Evolutionary conservation across 345 rosid species (phyloP), one percentile per base, ranked within the genome.

Genomic region (Aquilaria yunnanensis): DNA sequence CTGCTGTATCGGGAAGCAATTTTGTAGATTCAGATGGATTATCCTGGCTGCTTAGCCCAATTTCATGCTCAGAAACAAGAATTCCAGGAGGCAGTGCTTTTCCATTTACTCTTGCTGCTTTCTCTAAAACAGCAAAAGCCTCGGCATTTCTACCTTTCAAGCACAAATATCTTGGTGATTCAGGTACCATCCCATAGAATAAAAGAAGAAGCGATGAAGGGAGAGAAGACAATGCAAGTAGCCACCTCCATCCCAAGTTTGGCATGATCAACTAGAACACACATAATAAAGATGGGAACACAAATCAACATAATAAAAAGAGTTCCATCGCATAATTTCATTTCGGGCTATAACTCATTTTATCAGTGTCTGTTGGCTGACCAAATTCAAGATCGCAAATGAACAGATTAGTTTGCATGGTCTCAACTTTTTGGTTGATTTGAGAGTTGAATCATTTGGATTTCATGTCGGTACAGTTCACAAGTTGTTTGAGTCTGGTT

Each of bases 131-230:
- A 59, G 53, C 41, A 14, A 74, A 72, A 51, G 97, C 97, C 30
- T 93, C 96, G 16, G 69, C 68, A 54, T 67, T 84, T 74, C 73
- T 81, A 63, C 90, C 94, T 82, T 79, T 88, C 73, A 80, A 62
- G 80, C 90, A 77, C 47, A 93, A 72, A 70, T 80, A 93, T 64
- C 98, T 83, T 9, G 97, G 97, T 48, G 98, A 93, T 74, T 93
- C 96, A 0, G 96, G 92, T 16, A 92, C 74, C 72, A 70, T 33
- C 30, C 64, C 33, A 63, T 93, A 93, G 84, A 93, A 93, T 47
- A 83, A 1, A 67, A 90, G 96, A 67, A 93, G 96, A 63, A 85
- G 62, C 9, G 71, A 76, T 49, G 98, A 83, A 65, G 97, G 98
- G 49, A 86, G 13, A 64, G 96, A 76, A 61, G 96, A 88, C 11